A percentile compares a stretch with the other conserved stretches of the same genome.
Evolutionary conservation across 257 asterid species (phyloP).

Genomic region (Jacaranda copaia): DNA sequence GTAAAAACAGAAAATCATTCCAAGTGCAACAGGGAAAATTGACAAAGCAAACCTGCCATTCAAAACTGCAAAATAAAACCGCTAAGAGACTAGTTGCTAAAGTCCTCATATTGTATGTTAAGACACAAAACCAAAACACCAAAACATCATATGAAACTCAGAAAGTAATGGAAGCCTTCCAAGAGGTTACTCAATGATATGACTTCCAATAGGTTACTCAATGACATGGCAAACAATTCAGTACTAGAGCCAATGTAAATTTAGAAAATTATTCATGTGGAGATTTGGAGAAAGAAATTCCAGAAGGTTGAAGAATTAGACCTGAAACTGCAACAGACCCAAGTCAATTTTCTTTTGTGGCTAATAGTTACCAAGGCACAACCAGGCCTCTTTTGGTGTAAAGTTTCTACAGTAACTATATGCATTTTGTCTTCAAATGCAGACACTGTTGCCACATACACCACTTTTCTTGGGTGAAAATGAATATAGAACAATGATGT

Average conservation of each 20-base stretch:
- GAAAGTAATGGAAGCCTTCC: background rate
- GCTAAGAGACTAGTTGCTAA: background rate
- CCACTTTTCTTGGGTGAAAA: constrained; percentile 12
- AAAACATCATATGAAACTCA: constrained; percentile 5
- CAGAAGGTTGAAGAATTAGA: constrained; percentile 2
- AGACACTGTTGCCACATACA: constrained; percentile 18
- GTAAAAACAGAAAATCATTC: background rate
- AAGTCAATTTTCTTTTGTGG: constrained; percentile 5
- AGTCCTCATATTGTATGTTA: background rate
- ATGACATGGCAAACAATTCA: background rate
- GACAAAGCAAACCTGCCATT: constrained; percentile 1
- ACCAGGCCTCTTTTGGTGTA: constrained; percentile 17
- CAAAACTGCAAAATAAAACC: background rate
- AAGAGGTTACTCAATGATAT: constrained; percentile 20
- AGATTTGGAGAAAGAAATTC: background rate
- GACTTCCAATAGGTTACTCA: background rate
- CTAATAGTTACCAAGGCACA: constrained; percentile 14
- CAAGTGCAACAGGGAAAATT: constrained; percentile 1
- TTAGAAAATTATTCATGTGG: constrained; percentile 8
- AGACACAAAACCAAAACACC: constrained; percentile 3
- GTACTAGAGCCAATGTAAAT: background rate
- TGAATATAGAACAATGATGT: background rate
- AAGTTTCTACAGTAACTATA: constrained; percentile 13
- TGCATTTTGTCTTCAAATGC: constrained; percentile 23
- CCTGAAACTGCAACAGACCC: constrained; percentile 21